phyloP scores from a whole-genome alignment of 768 basidiomycete genomes.

The Serendipita sp. region DNA sequence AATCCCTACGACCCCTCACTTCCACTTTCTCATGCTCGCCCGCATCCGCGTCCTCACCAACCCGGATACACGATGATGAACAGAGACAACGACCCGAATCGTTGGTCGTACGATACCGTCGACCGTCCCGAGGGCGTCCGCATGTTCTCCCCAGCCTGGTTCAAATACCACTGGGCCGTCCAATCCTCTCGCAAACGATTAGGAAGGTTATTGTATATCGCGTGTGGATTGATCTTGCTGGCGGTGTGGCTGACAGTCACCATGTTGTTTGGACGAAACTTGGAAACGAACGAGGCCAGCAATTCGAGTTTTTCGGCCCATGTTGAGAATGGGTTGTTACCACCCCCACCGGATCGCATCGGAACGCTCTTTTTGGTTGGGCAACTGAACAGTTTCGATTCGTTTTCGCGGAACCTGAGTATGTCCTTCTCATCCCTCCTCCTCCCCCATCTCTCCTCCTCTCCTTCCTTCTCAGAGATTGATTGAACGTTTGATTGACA shows the following conservation, averaged over 20 bases:
- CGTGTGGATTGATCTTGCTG: neutral
- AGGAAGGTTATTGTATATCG: neutral
- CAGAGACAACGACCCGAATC: neutral
- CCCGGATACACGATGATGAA: too few species aligned
- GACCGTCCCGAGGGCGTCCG: neutral
- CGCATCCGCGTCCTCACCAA: too few species aligned
- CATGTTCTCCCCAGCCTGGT: neutral
- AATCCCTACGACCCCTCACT: too few species aligned
- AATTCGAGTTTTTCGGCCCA: neutral
- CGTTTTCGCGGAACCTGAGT: neutral
- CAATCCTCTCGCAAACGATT: neutral
- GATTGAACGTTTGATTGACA: too few species aligned
- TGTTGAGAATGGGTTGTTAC: neutral
- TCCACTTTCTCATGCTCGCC: too few species aligned
- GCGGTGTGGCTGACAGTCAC: neutral
- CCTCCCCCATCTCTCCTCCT: neutral
- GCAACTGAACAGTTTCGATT: neutral
- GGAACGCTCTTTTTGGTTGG: neutral
- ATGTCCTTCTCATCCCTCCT: neutral
- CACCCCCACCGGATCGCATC: neutral
- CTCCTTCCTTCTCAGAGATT: too few species aligned
- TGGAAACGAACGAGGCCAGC: neutral
- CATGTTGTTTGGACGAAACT: neutral
- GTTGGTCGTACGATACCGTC: neutral
- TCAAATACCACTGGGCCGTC: neutral